Evolutionary conservation across 768 basidiomycete genomes (phyloP), one percentile per base, ranked within the genome.

Genomic region (Agrocybe pediades): DNA sequence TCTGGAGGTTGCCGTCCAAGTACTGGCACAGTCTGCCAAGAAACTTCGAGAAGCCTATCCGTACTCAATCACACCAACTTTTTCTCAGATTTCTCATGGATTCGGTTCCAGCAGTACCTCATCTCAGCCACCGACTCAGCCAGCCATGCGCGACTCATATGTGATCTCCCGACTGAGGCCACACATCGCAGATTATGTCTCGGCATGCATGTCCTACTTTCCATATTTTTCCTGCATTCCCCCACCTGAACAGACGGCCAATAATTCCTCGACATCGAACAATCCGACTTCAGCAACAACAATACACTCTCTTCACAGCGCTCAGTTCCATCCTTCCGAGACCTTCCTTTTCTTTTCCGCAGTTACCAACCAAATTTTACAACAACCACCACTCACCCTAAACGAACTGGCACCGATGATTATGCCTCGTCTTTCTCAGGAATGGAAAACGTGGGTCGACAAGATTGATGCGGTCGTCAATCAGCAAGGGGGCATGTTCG

Each of bases 41-140:
- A 89, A 85, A 65, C 77, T 94, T 36, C 83, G 83, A 36, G 90
- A 93, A 49, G 88, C 90, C 15, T 90, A 89, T 68, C 92, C 92
- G 5, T 94, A 91, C 67, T 91, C 92, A 2, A 85, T 76, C 50
- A 61, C 70, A 3, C 59, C 78, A 30, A 69, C 72, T 20, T 73
- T 65, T 27, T 54, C 64, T 6, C 72, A 66, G 44, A 54, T 65
- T 13, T 58, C 61, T 43, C 72, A 73, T 53, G 70, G 66, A 42
- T 77, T 77, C 61, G 75, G 73, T 55, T 63, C 50, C 51, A 57
- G 46, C 51, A 55, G 25, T 60, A 41, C 47, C 59, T 41, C 51
- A 56, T 41, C 59, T 41, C 42, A 56, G 36, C 19, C 66, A 65
- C 27, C 44, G 19, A 68, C 69, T n/a, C 73, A 73, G 48, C 68